A percentile compares a stretch with the other conserved stretches of the same genome.
These are phyloP conservation scores for Anthoceros angustus DNA, from an alignment of 225 moss, liverwort and hornwort genomes.

Conservation along the genomic window DNA sequence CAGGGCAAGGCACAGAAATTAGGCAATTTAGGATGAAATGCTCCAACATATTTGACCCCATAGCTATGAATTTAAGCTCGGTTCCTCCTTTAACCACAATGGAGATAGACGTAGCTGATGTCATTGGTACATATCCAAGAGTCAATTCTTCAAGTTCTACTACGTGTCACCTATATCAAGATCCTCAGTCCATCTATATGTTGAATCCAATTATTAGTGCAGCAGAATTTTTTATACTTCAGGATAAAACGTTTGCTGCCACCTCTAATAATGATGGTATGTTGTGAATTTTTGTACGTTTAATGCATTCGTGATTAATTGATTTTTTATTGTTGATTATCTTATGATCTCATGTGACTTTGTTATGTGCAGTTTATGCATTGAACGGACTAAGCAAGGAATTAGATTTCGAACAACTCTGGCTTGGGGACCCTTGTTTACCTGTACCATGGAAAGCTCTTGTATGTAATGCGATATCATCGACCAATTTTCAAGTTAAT, in stretches of 20 bases:
- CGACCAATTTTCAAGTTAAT: background rate
- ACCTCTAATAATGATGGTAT: background rate
- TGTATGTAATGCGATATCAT: background rate
- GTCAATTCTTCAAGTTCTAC: background rate
- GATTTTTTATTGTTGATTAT: no score
- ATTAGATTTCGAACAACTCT: background rate
- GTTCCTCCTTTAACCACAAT: background rate
- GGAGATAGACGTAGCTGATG: background rate
- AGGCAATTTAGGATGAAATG: background rate
- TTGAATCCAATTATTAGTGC: background rate
- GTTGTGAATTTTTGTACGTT: background rate
- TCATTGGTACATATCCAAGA: background rate
- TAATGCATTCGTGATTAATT: no score
- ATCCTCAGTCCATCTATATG: background rate
- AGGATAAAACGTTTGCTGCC: background rate
- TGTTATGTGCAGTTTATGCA: background rate
- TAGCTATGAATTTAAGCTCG: background rate
- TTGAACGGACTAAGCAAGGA: background rate
- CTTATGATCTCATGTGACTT: background rate
- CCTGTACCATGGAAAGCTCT: background rate
- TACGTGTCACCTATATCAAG: background rate
- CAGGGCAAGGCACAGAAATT: background rate
- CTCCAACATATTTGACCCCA: background rate
- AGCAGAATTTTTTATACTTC: background rate
- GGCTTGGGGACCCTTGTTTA: conserved; percentile 2